Evolutionary conservation across 495 filamentous ascomycete genomes (phyloP).

Genomic region (Trichocladium uniseriatum): DNA sequence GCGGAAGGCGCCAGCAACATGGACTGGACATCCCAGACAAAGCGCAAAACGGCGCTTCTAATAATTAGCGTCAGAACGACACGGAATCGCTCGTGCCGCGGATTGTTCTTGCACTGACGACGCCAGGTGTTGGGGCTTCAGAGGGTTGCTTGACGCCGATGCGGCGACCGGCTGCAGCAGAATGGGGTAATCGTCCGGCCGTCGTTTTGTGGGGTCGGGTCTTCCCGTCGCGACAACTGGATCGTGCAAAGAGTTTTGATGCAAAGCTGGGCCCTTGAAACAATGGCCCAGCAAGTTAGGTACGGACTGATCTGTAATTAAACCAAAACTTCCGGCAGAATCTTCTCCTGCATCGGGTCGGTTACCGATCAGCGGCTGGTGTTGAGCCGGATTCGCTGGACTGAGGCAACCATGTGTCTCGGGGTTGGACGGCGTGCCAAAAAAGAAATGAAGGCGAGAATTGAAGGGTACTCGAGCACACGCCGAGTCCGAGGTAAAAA

Average conservation of each 20-base stretch:
- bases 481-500: background rate
- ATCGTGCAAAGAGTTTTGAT: too few species aligned
- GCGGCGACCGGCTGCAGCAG: too few species aligned
- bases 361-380: constrained; percentile 10
- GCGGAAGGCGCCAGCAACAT: background rate
- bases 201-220: too few species aligned
- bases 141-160: too few species aligned
- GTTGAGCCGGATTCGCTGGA: constrained; percentile 10
- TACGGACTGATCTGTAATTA: background rate
- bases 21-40: too few species aligned
- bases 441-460: background rate
- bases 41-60: background rate
- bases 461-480: background rate
- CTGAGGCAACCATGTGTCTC: constrained; percentile 13
- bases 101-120: too few species aligned
- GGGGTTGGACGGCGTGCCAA: constrained; percentile 1
- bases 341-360: background rate
- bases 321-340: background rate
- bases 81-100: too few species aligned
- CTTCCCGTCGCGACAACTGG: too few species aligned
- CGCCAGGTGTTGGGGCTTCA: too few species aligned
- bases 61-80: too few species aligned
- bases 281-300: background rate
- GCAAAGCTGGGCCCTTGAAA: too few species aligned
- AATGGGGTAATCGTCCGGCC: too few species aligned